Evolutionary conservation across 192 early-diverging fungal species (phyloP).

Genomic region (Coemansia sp.): DNA sequence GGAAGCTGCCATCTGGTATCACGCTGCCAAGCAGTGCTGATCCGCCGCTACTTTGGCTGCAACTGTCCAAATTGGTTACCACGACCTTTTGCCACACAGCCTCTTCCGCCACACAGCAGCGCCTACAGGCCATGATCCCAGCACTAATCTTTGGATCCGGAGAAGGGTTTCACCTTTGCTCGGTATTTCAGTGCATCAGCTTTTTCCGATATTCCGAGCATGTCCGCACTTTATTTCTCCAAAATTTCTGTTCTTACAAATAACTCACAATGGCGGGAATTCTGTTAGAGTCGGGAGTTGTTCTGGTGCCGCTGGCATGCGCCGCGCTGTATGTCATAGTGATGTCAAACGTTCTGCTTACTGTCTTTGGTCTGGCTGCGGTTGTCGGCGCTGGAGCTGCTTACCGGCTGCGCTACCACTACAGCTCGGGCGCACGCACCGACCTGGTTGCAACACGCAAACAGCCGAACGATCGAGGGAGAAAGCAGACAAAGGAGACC

Average conservation of each 20-base stretch:
- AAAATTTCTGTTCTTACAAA: background rate
- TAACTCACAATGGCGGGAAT: slow-evolving; percentile 39
- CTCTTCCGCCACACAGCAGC: too few species aligned
- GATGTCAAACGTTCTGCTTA: slow-evolving; percentile 37
- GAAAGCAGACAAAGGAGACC: background rate
- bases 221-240: too few species aligned
- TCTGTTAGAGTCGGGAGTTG: slow-evolving; percentile 47
- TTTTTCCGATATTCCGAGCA: too few species aligned
- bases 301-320: slow-evolving; percentile 47
- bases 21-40: background rate
- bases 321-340: slow-evolving; percentile 43
- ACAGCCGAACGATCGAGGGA: background rate
- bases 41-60: background rate
- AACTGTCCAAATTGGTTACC: too few species aligned
- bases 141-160: too few species aligned
- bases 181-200: too few species aligned
- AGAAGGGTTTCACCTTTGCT: too few species aligned
- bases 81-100: too few species aligned
- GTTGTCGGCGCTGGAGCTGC: background rate
- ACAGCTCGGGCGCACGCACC: slow-evolving; percentile 37
- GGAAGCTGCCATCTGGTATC: background rate
- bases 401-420: slow-evolving; percentile 48
- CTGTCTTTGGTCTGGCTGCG: slow-evolving; percentile 10
- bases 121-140: too few species aligned
- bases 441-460: slow-evolving; percentile 20